Evolutionary conservation across 2,329 filamentous ascomycete genomes (phyloP).

Genomic region (Xylariales sp.): DNA sequence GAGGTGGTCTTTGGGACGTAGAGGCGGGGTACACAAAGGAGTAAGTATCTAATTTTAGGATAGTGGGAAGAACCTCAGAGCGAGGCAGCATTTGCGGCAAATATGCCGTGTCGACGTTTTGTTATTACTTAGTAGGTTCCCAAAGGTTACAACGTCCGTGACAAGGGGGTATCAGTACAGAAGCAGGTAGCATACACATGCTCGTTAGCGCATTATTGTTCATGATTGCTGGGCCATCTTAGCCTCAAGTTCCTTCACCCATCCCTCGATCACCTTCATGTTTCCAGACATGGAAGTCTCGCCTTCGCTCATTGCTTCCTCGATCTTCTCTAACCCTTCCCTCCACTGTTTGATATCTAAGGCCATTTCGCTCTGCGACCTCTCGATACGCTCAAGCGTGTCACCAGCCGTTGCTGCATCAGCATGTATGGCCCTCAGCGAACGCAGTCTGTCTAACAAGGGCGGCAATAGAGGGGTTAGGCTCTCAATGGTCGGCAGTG

Average conservation of each 20-base stretch:
- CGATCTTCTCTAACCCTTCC: slow-evolving; percentile 81
- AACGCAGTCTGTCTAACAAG: slow-evolving; percentile 85
- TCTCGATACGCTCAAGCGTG: slow-evolving; percentile 81
- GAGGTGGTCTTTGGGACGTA: neutral
- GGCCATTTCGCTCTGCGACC: slow-evolving; percentile 82
- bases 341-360: slow-evolving; percentile 88
- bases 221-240: slow-evolving; percentile 72
- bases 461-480: slow-evolving; percentile 86
- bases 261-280: slow-evolving; percentile 84
- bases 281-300: slow-evolving; percentile 80
- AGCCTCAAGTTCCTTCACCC: slow-evolving; percentile 87
- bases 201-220: slow-evolving; percentile 30
- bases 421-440: slow-evolving; percentile 84
- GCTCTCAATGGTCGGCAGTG: slow-evolving; percentile 87
- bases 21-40: neutral
- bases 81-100: neutral
- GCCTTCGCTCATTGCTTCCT: slow-evolving; percentile 77
- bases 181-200: slow-evolving; percentile 38
- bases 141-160: slow-evolving; percentile 14
- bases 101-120: neutral
- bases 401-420: slow-evolving; percentile 85
- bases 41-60: neutral
- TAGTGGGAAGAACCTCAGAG: neutral
- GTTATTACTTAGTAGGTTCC: slow-evolving; percentile 17
- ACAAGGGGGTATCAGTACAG: slow-evolving; percentile 53